A percentile compares a stretch with the other conserved stretches of the same genome.
Conservation (phyloP, 345 rosid genomes). For the Psidium guajava region DNA sequence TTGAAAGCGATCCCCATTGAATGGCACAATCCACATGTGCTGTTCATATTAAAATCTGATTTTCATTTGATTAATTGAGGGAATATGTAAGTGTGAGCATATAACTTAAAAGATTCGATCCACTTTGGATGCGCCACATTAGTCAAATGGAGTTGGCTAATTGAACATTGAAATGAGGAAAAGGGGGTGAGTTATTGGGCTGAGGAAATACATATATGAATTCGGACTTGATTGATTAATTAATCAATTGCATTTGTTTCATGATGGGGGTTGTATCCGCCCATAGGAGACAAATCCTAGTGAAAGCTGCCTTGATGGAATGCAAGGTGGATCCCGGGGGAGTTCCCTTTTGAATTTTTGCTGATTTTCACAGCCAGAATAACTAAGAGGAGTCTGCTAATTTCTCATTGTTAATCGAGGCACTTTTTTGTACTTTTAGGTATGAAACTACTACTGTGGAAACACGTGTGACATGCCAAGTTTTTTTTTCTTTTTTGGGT, state of each 20-base stretch:
- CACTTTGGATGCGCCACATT: conserved; percentile 19
- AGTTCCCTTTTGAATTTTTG: not conserved
- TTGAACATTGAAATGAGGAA: conserved; percentile 6
- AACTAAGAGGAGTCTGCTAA: not conserved
- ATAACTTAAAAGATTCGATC: conserved; percentile 15
- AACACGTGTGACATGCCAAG: not conserved
- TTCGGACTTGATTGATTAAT: not conserved
- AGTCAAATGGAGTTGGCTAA: conserved; percentile 63
- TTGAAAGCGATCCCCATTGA: conserved; percentile 17
- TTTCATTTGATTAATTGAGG: not conserved
- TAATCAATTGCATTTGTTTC: not conserved
- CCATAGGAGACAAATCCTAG: not conserved
- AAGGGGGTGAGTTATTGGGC: not conserved
- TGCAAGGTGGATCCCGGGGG: conserved; percentile 19
- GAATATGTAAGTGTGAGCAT: conserved; percentile 19
- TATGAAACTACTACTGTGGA: not conserved
- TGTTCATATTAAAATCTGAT: not conserved
- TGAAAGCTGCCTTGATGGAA: not conserved
- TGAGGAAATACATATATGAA: not conserved
- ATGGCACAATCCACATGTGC: conserved; percentile 3
- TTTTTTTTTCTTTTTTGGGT: not conserved
- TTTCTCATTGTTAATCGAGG: not conserved
- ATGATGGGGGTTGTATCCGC: not conserved
- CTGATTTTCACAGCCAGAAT: not conserved
- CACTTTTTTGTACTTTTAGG: not conserved